A percentile compares a stretch with the other conserved stretches of the same genome.
phyloP scores from a whole-genome alignment of 805 yeast species.

The Metschnikowia henanensis region DNA sequence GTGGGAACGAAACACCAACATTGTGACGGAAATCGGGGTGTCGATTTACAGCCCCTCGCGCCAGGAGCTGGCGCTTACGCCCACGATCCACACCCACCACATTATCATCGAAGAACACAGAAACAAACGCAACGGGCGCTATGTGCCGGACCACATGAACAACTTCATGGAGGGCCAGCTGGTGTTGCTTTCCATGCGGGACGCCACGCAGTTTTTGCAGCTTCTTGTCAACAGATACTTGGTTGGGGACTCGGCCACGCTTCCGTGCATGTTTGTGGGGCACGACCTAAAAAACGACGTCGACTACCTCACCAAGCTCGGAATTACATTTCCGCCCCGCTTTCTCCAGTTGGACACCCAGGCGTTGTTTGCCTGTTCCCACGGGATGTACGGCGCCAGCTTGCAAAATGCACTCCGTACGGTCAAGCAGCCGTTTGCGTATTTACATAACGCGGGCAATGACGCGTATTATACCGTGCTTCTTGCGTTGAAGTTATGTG shows the following conservation, averaged over 20 bases:
- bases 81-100: constrained; percentile 19
- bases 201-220: constrained; percentile 13
- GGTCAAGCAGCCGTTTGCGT: constrained; percentile 22
- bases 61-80: constrained; percentile 15
- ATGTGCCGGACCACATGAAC: constrained; percentile 24
- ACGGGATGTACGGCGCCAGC: constrained; percentile 20
- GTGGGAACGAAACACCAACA: constrained; percentile 16
- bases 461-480: constrained; percentile 27
- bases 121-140: constrained; percentile 18
- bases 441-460: constrained; percentile 28
- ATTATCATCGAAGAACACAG: constrained; percentile 20
- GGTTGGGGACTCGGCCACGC: constrained; percentile 8
- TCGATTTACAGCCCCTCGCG: constrained; percentile 23
- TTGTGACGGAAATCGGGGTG: constrained; percentile 26
- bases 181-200: constrained; percentile 13
- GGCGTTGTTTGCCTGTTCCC: constrained; percentile 13
- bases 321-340: constrained; percentile 6
- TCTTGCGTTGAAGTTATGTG: constrained; percentile 24
- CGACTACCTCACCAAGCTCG: constrained; percentile 13
- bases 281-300: constrained; percentile 17
- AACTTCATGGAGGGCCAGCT: constrained; percentile 20
- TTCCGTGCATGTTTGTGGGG: constrained; percentile 19
- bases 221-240: constrained; percentile 17
- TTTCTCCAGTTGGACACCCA: constrained; percentile 20
- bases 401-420: constrained; percentile 21